Conservation (phyloP, 495 filamentous ascomycete species). For the Hypoxylon subgilvum region DNA sequence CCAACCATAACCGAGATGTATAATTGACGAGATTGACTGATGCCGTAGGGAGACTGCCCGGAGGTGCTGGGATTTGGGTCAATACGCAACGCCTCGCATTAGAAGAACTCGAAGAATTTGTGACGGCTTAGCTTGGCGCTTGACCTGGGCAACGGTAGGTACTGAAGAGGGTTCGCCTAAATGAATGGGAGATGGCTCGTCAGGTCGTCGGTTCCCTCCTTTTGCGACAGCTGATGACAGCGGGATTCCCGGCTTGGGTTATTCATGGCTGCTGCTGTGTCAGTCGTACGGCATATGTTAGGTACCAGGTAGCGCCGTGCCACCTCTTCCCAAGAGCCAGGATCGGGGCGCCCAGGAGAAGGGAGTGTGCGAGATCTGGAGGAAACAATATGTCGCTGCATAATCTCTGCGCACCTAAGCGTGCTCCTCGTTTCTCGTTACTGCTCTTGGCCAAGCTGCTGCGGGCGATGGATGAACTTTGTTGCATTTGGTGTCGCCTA, state of each 20-base stretch:
- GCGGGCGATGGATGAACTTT: constrained; percentile 35
- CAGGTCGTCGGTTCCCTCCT: constrained; percentile 22
- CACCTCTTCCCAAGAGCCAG: constrained; percentile 41
- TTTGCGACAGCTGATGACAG: constrained; percentile 27
- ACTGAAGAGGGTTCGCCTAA: constrained; percentile 9
- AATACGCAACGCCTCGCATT: too few relatives aligned
- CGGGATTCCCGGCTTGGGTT: constrained; percentile 24
- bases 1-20: too few relatives aligned
- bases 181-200: constrained; percentile 7
- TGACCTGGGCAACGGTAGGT: constrained; percentile 11
- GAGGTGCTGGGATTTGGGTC: too few relatives aligned
- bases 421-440: constrained; percentile 44
- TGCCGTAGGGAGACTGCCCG: too few relatives aligned
- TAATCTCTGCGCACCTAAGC: constrained; percentile 45
- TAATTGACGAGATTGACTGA: too few relatives aligned
- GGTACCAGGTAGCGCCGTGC: constrained; percentile 36
- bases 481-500: constrained; percentile 33
- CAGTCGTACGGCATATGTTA: constrained; percentile 40
- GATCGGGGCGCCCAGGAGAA: constrained; percentile 36
- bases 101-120: not conserved
- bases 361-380: constrained; percentile 43
- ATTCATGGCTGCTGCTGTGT: constrained; percentile 36
- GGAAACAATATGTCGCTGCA: constrained; percentile 41
- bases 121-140: not conserved
- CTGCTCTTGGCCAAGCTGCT: constrained; percentile 40